A percentile compares a stretch with the other conserved stretches of the same genome.
Conservation (phyloP, 1,139 yeast genomes). For the Chernovozyma sophiae-reginae region DNA sequence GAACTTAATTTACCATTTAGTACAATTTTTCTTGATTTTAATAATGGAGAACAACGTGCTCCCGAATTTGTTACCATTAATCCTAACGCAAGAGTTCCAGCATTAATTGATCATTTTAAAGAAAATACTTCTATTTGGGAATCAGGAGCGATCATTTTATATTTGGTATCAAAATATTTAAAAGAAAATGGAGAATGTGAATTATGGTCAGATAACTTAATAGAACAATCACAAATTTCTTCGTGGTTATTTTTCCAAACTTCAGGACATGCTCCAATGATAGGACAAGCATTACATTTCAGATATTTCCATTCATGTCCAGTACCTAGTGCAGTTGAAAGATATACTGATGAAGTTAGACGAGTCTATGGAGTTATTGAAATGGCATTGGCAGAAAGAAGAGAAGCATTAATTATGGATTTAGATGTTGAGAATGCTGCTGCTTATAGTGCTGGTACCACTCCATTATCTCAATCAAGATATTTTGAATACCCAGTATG, state of each 20-base stretch:
- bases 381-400: conserved; percentile 89
- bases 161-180: conserved; percentile 63
- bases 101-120: conserved; percentile 80
- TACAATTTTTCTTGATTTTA: conserved; percentile 85
- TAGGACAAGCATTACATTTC: conserved; percentile 94
- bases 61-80: conserved; percentile 89
- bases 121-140: conserved; percentile 89
- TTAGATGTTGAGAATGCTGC: conserved; percentile 83
- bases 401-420: conserved; percentile 89
- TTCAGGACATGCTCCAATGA: conserved; percentile 96
- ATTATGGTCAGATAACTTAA: conserved; percentile 75
- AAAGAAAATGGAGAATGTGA: conserved; percentile 70
- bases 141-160: conserved; percentile 83
- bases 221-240: conserved; percentile 82
- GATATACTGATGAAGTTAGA: conserved; percentile 90
- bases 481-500: conserved; percentile 93
- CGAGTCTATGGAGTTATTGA: conserved; percentile 92
- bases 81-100: conserved; percentile 95
- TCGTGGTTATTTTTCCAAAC: conserved; percentile 95
- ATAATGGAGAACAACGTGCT: conserved; percentile 85
- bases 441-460: conserved; percentile 85
- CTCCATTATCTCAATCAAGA: conserved; percentile 80
- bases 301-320: conserved; percentile 85
- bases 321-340: conserved; percentile 83
- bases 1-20: conserved; percentile 78